phyloP scores from a whole-genome alignment of 768 basidiomycete species.

The Lactarius psammicola region DNA sequence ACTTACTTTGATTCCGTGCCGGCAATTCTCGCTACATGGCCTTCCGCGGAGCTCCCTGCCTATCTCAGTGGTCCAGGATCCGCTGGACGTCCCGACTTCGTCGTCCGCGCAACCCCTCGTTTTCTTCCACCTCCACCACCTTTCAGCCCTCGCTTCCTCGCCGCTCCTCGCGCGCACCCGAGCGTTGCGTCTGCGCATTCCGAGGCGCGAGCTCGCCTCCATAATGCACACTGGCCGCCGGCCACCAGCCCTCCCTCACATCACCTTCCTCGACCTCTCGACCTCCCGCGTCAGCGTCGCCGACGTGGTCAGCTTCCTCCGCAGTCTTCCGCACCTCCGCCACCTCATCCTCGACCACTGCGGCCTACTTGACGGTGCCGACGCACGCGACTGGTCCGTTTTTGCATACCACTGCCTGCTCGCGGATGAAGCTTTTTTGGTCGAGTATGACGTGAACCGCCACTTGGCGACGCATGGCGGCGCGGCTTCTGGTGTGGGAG shows the following conservation, averaged over 20 bases:
- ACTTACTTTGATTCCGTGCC: slow-evolving; percentile 79
- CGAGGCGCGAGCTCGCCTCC: slow-evolving; percentile 55
- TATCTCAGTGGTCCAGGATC: slow-evolving; percentile 71
- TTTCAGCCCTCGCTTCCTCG: slow-evolving; percentile 49
- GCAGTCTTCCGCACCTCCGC: slow-evolving; percentile 49
- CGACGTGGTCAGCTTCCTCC: slow-evolving; percentile 55
- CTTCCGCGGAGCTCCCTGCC: slow-evolving; percentile 40
- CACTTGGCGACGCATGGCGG: too few relatives aligned
- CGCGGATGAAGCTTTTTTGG: slow-evolving; percentile 40
- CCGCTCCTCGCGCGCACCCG: slow-evolving; percentile 45
- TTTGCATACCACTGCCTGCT: slow-evolving; percentile 63
- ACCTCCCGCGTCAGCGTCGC: slow-evolving; percentile 56
- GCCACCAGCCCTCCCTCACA: slow-evolving; percentile 41
- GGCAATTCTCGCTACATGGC: slow-evolving; percentile 62
- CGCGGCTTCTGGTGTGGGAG: background rate
- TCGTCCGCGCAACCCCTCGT: slow-evolving; percentile 85
- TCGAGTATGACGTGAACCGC: background rate
- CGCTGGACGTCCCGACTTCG: slow-evolving; percentile 41
- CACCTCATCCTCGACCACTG: slow-evolving; percentile 75
- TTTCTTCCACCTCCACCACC: slow-evolving; percentile 66
- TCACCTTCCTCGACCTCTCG: slow-evolving; percentile 73
- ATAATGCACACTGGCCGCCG: slow-evolving; percentile 32
- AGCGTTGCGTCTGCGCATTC: slow-evolving; percentile 68
- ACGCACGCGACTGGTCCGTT: slow-evolving; percentile 52
- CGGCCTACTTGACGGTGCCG: slow-evolving; percentile 48